These are phyloP conservation scores for Stellera chamaejasme DNA, from an alignment of 345 rosid species.

Conservation along the genomic window DNA sequence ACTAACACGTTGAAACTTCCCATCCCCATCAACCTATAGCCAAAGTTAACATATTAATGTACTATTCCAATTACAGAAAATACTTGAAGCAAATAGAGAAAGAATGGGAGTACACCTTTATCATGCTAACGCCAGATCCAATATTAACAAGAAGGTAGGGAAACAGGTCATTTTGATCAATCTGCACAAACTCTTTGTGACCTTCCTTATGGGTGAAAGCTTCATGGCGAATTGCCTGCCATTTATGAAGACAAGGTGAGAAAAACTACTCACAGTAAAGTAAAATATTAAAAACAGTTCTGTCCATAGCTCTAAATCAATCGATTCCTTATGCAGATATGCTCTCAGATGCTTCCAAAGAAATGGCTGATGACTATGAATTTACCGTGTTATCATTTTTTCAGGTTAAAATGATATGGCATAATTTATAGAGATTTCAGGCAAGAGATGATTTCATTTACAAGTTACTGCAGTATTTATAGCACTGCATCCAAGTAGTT, in stretches of 20 bases:
- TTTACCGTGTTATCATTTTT: too few species aligned
- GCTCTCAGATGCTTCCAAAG: too few species aligned
- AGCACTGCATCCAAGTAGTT: too few species aligned
- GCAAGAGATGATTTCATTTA: too few species aligned
- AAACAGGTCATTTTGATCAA: constrained; percentile 79
- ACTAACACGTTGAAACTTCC: constrained; percentile 93
- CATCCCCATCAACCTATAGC: constrained; percentile 87
- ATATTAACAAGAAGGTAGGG: constrained; percentile 97
- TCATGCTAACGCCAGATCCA: constrained; percentile 99
- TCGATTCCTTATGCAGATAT: too few species aligned
- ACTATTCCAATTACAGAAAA: constrained; percentile 5
- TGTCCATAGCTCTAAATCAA: too few species aligned
- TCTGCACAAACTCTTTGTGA: constrained; percentile 90
- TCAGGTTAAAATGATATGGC: too few species aligned
- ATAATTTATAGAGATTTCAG: too few species aligned
- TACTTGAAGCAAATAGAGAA: not conserved
- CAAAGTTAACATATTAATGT: constrained; percentile 7
- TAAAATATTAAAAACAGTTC: too few species aligned
- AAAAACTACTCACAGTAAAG: too few species aligned
- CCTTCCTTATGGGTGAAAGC: constrained; percentile 98
- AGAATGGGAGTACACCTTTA: constrained; percentile 53
- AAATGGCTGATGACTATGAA: too few species aligned
- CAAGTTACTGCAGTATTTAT: too few species aligned
- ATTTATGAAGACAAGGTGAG: not conserved
- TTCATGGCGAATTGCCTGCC: constrained; percentile 98